Evolutionary conservation across 306 rosid species (phyloP).

Genomic region (Cucumis hystrix): DNA sequence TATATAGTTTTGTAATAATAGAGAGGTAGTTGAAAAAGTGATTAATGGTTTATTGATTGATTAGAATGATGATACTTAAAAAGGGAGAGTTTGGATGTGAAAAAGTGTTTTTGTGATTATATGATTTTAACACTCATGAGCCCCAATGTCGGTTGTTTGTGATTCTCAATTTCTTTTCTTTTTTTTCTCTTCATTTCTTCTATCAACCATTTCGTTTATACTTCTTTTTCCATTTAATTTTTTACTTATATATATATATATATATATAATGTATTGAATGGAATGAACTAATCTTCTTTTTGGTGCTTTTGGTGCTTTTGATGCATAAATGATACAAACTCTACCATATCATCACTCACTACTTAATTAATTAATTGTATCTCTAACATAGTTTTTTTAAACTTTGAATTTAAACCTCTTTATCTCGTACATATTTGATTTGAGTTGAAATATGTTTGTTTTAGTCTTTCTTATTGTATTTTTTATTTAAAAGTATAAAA

Average conservation of each 20-base stretch:
- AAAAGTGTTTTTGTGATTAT: neutral
- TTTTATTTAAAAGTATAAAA: too few relatives aligned
- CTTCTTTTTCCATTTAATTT: neutral
- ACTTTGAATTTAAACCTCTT: too few relatives aligned
- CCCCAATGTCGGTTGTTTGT: neutral
- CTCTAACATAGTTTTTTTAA: too few relatives aligned
- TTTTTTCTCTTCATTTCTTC: neutral
- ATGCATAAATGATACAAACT: neutral
- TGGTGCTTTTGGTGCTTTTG: neutral
- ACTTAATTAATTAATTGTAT: neutral
- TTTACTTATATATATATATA: neutral
- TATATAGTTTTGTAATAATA: too few relatives aligned
- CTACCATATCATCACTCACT: neutral
- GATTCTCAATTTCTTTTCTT: neutral
- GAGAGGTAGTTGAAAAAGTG: neutral
- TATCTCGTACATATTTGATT: too few relatives aligned
- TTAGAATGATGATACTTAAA: neutral
- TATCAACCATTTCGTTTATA: neutral
- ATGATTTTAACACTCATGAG: constrained; percentile 1
- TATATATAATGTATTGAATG: neutral
- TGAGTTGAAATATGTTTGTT: too few relatives aligned
- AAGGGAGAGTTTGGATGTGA: neutral
- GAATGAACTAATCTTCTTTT: neutral
- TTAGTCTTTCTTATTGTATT: too few relatives aligned
- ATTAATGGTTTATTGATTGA: neutral